Conservation (phyloP, 345 rosid species). For the Melaleuca quinquenervia region DNA sequence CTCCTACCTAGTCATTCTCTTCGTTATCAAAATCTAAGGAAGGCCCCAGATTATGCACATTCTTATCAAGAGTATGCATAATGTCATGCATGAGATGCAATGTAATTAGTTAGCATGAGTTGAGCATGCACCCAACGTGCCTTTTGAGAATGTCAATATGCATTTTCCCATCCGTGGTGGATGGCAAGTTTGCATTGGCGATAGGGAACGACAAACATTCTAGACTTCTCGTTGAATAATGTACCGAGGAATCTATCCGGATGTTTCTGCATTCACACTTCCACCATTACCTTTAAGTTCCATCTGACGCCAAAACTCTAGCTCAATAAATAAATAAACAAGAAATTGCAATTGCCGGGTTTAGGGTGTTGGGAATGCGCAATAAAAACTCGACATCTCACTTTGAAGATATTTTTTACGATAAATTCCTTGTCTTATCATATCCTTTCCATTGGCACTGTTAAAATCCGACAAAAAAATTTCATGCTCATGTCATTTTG, state of each 20-base stretch:
- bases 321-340: too few species aligned
- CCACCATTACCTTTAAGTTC: not conserved
- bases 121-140: not conserved
- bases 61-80: too few species aligned
- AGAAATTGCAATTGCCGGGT: rapidly evolving
- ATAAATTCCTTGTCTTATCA: too few species aligned
- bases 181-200: not conserved
- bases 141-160: not conserved
- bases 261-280: not conserved
- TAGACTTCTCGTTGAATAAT: not conserved
- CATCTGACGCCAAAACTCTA: not conserved
- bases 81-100: too few species aligned
- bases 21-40: too few species aligned
- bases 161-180: too few species aligned
- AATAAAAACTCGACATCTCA: not conserved
- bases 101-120: too few species aligned
- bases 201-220: not conserved
- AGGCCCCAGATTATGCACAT: too few species aligned
- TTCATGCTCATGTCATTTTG: too few species aligned
- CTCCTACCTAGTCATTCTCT: too few species aligned
- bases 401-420: not conserved
- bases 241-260: not conserved
- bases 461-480: too few species aligned
- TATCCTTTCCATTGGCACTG: too few species aligned
- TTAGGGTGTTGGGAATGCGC: not conserved